Evolutionary conservation across 1,139 yeast genomes (phyloP).

Genomic region (Protomyces lactucae-debilis): DNA sequence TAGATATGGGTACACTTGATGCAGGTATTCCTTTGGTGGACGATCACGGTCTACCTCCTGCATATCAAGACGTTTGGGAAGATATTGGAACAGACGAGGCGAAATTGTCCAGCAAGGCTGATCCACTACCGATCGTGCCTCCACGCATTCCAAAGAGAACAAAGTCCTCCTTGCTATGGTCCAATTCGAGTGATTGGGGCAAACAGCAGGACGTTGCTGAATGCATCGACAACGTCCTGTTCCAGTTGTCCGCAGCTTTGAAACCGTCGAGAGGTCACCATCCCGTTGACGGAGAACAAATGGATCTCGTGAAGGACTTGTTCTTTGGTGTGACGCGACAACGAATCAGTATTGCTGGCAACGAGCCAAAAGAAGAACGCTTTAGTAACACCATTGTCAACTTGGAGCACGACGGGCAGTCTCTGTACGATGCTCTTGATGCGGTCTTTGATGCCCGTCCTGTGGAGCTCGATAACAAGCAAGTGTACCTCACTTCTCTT

Average conservation of each 20-base stretch:
- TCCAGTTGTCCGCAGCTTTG: conserved; percentile 85
- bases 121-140: conserved; percentile 14
- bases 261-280: conserved; percentile 56
- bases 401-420: conserved; percentile 80
- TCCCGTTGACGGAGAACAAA: conserved; percentile 68
- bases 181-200: conserved; percentile 43
- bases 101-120: not conserved
- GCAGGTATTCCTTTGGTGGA: not conserved
- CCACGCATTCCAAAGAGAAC: not conserved
- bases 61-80: not conserved
- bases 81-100: not conserved
- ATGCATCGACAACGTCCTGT: conserved; percentile 90
- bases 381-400: conserved; percentile 77
- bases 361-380: conserved; percentile 56
- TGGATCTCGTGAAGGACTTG: conserved; percentile 67
- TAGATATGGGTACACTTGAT: not conserved
- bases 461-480: conserved; percentile 65
- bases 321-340: conserved; percentile 74
- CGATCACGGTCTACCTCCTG: not conserved
- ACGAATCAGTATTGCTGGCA: conserved; percentile 41
- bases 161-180: conserved; percentile 29
- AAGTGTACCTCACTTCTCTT: conserved; percentile 62
- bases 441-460: conserved; percentile 73
- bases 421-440: conserved; percentile 86
- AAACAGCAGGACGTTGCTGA: conserved; percentile 97